Conservation (phyloP, 306 rosid genomes). For the Begonia loranthoides region DNA sequence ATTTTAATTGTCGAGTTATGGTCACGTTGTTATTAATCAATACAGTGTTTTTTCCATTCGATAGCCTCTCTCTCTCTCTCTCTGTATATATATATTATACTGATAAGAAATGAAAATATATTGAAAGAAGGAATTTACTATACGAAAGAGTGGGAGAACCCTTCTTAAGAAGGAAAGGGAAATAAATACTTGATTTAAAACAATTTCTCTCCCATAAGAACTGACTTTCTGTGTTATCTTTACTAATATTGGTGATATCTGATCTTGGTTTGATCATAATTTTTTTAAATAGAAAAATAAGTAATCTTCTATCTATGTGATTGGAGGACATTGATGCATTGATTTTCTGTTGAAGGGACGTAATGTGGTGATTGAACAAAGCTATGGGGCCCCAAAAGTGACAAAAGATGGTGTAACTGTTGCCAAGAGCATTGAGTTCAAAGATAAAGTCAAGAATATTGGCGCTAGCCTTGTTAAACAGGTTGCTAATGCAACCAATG, state of each 20-base stretch:
- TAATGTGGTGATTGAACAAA: slow-evolving; percentile 80
- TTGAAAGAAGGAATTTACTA: no score
- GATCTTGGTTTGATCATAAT: background rate
- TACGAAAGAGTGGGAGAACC: no score
- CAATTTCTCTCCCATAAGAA: no score
- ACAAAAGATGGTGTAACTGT: slow-evolving; percentile 96
- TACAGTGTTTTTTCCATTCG: no score
- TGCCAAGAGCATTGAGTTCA: slow-evolving; percentile 85
- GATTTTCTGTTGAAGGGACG: slow-evolving; percentile 45
- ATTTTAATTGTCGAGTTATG: no score
- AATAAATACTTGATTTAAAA: no score
- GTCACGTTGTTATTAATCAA: no score
- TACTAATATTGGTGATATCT: background rate
- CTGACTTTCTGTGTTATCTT: background rate
- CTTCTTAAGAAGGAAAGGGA: no score
- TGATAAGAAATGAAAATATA: no score
- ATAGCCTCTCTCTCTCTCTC: no score
- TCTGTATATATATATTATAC: no score
- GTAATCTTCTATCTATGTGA: background rate
- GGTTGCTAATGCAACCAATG: slow-evolving; percentile 96
- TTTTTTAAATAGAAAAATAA: background rate
- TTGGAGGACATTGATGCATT: slow-evolving; percentile 1
- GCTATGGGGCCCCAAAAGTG: slow-evolving; percentile 88
- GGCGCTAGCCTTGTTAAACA: slow-evolving; percentile 98
- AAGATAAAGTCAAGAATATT: slow-evolving; percentile 74